Base-by-base conservation (phyloP, 2,329 filamentous ascomycete species). In the Penicillium sp. region DNA sequence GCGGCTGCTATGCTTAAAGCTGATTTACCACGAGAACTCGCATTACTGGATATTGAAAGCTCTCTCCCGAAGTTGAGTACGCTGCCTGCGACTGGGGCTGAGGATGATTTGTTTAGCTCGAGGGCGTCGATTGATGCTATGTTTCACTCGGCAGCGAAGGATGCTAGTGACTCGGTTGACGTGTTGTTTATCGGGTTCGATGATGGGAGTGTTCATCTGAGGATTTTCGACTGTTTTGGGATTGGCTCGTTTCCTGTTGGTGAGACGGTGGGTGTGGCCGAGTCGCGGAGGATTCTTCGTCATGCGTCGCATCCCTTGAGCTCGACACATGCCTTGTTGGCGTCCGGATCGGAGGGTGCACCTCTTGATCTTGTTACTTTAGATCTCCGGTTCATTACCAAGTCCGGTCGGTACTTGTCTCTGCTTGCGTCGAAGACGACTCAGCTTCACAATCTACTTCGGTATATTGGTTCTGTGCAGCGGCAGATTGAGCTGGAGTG, bases 391-490 rank as follows among this genome's bases (percentile, higher is more conserved):
- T 96, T 96, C 68, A 85, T 96, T 48, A 87, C 87, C 3, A 87
- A 87, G 14, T 78, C 76, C 0, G 90, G 90, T 3, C 85, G 92
- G 55, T 90, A 96, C 68, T 79, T 98, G 2, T 90, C 93, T 27
- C 81, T 96, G 4, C 81, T 98, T 13, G 89, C 93, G 0, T 91
- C 89, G 16, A 96, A 96, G 67, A 89, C 91, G 4, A 96, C 93
- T 0, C 90, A 91, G 44, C 76, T 98, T 16, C 91, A 96, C 66
- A 96, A 95, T 62, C 75, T 98, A 13, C 78, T 97, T 8, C 83
- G 91, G 49, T 98, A 99, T 70, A 83, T 96, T 45, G 87, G 86
- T 55, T 91, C 96, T 70, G 87, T 90, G 0, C 86, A 95, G 60
- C 81, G 85, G 33, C 90, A 93, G 62, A 90, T 97, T 78, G 80